phyloP scores from a whole-genome alignment of 257 asterid species.

The Solanum ahanhuiri region DNA sequence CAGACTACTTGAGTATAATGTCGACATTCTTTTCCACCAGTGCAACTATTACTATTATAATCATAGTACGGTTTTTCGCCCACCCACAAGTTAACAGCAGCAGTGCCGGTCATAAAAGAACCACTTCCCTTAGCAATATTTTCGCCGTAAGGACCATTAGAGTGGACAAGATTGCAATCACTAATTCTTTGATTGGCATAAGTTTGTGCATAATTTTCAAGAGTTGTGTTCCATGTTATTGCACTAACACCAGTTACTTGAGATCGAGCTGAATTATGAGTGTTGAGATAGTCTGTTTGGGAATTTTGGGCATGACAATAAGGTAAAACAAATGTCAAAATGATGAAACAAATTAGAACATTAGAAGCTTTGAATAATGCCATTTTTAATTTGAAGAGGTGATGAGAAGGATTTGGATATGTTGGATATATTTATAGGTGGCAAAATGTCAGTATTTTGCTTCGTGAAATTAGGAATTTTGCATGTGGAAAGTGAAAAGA shows the following conservation, averaged over 20 bases:
- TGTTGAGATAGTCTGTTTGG: not conserved
- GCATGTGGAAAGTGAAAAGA: not conserved
- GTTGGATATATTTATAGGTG: not conserved
- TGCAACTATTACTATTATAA: slow-evolving; percentile 8
- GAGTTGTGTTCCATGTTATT: slow-evolving; percentile 3
- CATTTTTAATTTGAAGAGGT: slow-evolving; percentile 3
- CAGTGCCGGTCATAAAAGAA: not conserved
- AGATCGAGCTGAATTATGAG: slow-evolving; percentile 9
- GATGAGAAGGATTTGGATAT: not conserved
- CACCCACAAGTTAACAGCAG: slow-evolving; percentile 16
- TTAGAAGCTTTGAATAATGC: not conserved
- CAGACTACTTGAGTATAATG: slow-evolving; percentile 38
- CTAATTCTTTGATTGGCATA: slow-evolving; percentile 7
- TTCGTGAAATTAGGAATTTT: not conserved
- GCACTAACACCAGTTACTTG: slow-evolving; percentile 11
- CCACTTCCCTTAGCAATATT: slow-evolving; percentile 11
- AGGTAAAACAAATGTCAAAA: not conserved
- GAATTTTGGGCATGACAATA: slow-evolving; percentile 13
- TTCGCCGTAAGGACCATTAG: slow-evolving; percentile 22
- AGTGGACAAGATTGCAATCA: slow-evolving; percentile 14
- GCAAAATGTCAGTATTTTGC: not conserved
- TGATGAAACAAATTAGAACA: not conserved
- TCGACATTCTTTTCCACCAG: slow-evolving; percentile 2
- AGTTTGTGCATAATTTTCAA: slow-evolving; percentile 4
- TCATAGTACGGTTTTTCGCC: slow-evolving; percentile 8